These are phyloP conservation scores for Cercospora zeae-maydis DNA, from an alignment of 2,329 filamentous ascomycete species.

Conservation along the genomic window DNA sequence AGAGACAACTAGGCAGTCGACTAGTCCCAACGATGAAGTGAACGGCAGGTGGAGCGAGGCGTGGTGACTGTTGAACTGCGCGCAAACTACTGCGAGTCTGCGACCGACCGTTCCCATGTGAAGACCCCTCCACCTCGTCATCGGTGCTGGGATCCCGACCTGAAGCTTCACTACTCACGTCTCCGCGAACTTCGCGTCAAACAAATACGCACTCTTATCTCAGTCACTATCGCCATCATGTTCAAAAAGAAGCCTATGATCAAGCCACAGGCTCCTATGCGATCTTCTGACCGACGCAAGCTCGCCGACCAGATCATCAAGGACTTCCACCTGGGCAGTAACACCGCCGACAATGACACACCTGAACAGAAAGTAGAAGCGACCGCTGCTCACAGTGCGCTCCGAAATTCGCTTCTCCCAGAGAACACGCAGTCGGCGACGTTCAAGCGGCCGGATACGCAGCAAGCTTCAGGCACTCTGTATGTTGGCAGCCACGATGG, in stretches of 20 bases:
- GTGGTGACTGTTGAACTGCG: not conserved
- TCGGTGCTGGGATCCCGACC: not conserved
- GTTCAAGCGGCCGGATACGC: constrained; percentile 62
- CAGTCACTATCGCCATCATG: constrained; percentile 26
- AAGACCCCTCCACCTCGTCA: not conserved
- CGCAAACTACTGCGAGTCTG: too few relatives aligned
- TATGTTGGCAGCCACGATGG: constrained; percentile 60
- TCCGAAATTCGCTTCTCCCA: constrained; percentile 60
- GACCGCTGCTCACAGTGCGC: constrained; percentile 46
- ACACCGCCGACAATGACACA: constrained; percentile 33
- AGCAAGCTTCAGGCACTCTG: constrained; percentile 59
- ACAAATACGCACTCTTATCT: not conserved
- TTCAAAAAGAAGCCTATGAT: constrained; percentile 48
- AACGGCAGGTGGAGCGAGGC: not conserved
- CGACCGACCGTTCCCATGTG: not conserved
- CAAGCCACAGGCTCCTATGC: constrained; percentile 63
- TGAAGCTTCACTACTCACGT: not conserved
- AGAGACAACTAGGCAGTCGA: not conserved
- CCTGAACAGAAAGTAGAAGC: constrained; percentile 45
- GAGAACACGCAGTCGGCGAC: constrained; percentile 61
- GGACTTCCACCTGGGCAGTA: constrained; percentile 42
- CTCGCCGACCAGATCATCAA: constrained; percentile 65
- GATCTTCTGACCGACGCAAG: constrained; percentile 64
- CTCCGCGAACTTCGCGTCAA: not conserved
- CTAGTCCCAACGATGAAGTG: not conserved